Evolutionary conservation across 306 rosid genomes (phyloP), one percentile per base, ranked within the genome.

Genomic region (Fragaria iinumae): DNA sequence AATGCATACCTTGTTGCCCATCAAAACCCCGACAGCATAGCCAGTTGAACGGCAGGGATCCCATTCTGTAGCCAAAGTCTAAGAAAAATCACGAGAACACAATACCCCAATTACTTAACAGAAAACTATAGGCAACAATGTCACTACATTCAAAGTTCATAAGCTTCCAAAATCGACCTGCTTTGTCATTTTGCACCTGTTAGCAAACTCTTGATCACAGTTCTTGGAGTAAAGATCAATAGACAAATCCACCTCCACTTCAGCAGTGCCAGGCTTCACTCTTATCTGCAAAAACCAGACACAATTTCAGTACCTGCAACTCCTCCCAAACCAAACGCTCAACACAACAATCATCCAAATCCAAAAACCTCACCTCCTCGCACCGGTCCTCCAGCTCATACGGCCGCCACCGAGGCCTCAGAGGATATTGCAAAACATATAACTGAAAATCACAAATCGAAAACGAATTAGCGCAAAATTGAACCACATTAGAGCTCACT

Each of bases 371-470:
- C 82, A 86, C 98, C 96, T 92, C 93, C 83, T 90, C 80, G 64
- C 98, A 92, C 74, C 81, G 88, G 36, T 88, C 89, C 17, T 89
- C 97, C 59, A 95, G 72, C 34, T 92, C 93, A 45, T 92, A 92
- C 0, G 98, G 98, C 53, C 97, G 82, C 98, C 98, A 95, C 53
- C 76, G 57, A 39, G 97, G 91, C 78, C 97, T 85, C 83, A 92
- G 72, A 17, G 98, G 98, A 90, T 89, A 95, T 86, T 95, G 98
- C 74, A 90, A 60, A 21, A 90, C 91, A 53, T 89, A 92, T 11
- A 95, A 43, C 97, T 92, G 80, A 62, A 56, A 68, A 34, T 3
- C 44, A 12, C 71, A 63, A 77, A 74, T 66, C 2, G 6, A 55
- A 27, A 59, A 23, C 56, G 52, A 29, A 29, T 62, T 16, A 62